phyloP scores from a whole-genome alignment of 2,329 filamentous ascomycete genomes.

The Colletotrichum brevisporum region DNA sequence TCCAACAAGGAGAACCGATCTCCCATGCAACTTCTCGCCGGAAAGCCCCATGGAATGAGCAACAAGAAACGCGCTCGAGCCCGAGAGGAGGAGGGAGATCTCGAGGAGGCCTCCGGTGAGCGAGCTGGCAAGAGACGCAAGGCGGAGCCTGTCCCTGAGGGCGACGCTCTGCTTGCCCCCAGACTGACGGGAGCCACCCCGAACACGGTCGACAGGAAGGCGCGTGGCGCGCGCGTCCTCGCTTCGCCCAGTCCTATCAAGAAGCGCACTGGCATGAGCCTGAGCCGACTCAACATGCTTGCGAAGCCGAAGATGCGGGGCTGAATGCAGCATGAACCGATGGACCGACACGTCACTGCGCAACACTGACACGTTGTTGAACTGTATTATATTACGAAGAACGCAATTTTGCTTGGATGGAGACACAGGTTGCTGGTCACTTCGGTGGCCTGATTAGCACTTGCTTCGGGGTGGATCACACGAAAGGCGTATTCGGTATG shows the following conservation, averaged over 20 bases:
- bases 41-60: conserved; percentile 72
- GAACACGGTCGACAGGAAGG: conserved; percentile 52
- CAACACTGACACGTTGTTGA: conserved; percentile 4
- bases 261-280: conserved; percentile 66
- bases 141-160: conserved; percentile 63
- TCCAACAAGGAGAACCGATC: conserved; percentile 70
- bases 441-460: background rate
- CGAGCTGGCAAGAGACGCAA: conserved; percentile 72
- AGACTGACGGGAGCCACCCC: conserved; percentile 57
- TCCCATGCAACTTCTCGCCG: conserved; percentile 55
- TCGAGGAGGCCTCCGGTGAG: conserved; percentile 69
- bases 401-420: background rate
- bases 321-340: conserved; percentile 45
- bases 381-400: conserved; percentile 36
- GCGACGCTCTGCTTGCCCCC: conserved; percentile 67
- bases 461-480: conserved; percentile 4
- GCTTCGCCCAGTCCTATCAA: conserved; percentile 61
- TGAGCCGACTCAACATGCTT: conserved; percentile 74
- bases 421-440: background rate
- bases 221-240: conserved; percentile 45
- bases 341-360: background rate
- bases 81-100: conserved; percentile 69
- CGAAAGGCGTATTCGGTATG: conserved; percentile 31
- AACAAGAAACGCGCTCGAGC: conserved; percentile 77
- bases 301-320: conserved; percentile 71